Conservation (phyloP, 495 filamentous ascomycete species). For the Podospora pseudoanserina region DNA sequence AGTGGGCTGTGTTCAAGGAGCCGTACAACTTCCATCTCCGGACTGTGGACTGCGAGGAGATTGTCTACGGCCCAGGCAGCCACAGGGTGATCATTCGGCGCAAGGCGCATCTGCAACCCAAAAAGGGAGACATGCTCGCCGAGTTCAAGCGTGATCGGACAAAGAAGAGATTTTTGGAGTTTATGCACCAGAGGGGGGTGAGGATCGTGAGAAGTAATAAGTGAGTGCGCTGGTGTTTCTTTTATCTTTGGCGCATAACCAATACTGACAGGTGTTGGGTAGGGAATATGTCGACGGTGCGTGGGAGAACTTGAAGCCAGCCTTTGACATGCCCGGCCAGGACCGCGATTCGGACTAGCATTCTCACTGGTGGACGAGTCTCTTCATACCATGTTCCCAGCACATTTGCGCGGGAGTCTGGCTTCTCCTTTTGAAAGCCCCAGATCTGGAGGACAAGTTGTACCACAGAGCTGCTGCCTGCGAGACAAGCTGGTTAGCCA, state of each 20-base stretch:
- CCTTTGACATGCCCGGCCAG: constrained; percentile 2
- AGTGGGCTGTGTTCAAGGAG: constrained; percentile 45
- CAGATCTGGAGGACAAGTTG: too few relatives aligned
- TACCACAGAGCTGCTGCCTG: not conserved
- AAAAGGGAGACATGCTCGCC: constrained; percentile 38
- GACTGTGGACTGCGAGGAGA: constrained; percentile 36
- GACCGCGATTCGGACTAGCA: not conserved
- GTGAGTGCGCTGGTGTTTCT: constrained; percentile 25
- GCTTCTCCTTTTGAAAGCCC: not conserved
- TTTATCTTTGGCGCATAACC: not conserved
- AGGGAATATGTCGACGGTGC: constrained; percentile 14
- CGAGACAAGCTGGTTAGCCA: not conserved
- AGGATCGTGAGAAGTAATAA: constrained; percentile 31
- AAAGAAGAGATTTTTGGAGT: constrained; percentile 44
- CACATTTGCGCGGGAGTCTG: not conserved
- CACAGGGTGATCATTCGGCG: constrained; percentile 35
- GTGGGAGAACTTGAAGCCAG: not conserved
- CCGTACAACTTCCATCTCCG: constrained; percentile 44
- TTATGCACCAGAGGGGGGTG: constrained; percentile 38
- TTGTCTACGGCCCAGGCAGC: constrained; percentile 32
- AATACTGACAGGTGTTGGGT: not conserved
- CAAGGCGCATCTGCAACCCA: constrained; percentile 15
- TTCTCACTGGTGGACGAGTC: too few relatives aligned
- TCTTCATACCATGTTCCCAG: too few relatives aligned
- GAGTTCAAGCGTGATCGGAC: constrained; percentile 45